Conservation (phyloP, 2,329 filamentous ascomycete genomes). For the Clarireedia monteithiana region DNA sequence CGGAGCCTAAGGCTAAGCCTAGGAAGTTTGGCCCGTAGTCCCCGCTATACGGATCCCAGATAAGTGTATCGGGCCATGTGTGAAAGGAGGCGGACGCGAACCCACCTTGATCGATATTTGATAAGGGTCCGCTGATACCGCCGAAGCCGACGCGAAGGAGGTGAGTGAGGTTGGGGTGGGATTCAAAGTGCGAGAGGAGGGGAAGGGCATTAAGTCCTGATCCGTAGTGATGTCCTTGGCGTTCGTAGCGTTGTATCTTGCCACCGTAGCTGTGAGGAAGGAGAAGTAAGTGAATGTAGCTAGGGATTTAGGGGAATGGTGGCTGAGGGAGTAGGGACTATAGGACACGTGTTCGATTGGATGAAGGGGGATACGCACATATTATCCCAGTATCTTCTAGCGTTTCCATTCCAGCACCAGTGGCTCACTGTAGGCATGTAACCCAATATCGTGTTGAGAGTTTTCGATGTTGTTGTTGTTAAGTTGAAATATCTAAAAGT, state of each 20-base stretch:
- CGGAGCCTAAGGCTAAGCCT: slow-evolving; percentile 41
- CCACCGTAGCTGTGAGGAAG: slow-evolving; percentile 7
- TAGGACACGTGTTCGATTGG: no score
- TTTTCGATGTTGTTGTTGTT: slow-evolving; percentile 38
- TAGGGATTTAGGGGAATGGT: no score
- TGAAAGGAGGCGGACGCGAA: slow-evolving; percentile 50
- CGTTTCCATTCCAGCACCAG: slow-evolving; percentile 57
- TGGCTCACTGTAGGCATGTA: slow-evolving; percentile 51
- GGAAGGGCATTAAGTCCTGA: slow-evolving; percentile 50
- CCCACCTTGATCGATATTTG: slow-evolving; percentile 47
- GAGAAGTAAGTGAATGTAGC: neutral
- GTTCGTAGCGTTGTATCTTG: slow-evolving; percentile 35
- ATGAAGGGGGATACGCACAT: slow-evolving; percentile 28
- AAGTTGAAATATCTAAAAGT: slow-evolving; percentile 39
- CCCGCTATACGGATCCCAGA: slow-evolving; percentile 48
- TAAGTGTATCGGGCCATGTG: slow-evolving; percentile 45
- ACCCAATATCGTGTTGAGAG: slow-evolving; percentile 46
- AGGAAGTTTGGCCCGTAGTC: slow-evolving; percentile 51
- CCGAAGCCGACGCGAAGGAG: slow-evolving; percentile 47
- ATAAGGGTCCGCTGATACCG: slow-evolving; percentile 43
- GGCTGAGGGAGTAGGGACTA: neutral
- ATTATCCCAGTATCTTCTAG: slow-evolving; percentile 38
- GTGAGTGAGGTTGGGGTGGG: slow-evolving; percentile 39
- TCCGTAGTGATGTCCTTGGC: slow-evolving; percentile 54
- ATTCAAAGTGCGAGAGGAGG: slow-evolving; percentile 43